Evolutionary conservation across 169 alveolate species (phyloP).

Genomic region (Eimeria nieschulzi): DNA sequence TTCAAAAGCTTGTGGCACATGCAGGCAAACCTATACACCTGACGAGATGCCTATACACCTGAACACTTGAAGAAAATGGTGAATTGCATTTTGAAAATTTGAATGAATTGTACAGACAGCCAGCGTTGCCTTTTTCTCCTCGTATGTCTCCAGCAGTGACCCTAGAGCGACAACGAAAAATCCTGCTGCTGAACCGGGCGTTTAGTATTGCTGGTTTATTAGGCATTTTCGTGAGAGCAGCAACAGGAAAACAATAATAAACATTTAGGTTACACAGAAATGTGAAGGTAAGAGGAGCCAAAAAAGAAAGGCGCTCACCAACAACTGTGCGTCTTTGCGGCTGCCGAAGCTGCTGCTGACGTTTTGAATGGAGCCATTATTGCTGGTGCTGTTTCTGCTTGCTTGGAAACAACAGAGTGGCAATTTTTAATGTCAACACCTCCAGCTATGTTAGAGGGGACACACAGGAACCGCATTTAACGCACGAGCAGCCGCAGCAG

Average conservation of each 20-base stretch:
- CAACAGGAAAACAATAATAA: neutral
- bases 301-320: neutral
- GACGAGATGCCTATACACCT: constrained; percentile 18
- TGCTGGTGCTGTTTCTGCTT: no score
- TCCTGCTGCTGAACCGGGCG: neutral
- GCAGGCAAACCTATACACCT: constrained; percentile 3
- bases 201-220: neutral
- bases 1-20: no score
- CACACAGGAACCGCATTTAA: neutral
- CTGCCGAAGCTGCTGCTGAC: neutral
- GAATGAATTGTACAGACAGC: neutral
- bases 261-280: no score
- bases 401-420: neutral
- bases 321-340: neutral
- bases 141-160: constrained; percentile 18
- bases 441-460: neutral
- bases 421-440: neutral
- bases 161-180: neutral
- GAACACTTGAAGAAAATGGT: neutral
- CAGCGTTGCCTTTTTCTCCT: neutral
- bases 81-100: neutral
- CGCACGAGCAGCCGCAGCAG: neutral
- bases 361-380: neutral
- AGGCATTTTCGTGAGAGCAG: neutral
- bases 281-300: no score